Base-by-base conservation (phyloP, 2,329 filamentous ascomycete species). In the Plectosphaerella cucumerina region DNA sequence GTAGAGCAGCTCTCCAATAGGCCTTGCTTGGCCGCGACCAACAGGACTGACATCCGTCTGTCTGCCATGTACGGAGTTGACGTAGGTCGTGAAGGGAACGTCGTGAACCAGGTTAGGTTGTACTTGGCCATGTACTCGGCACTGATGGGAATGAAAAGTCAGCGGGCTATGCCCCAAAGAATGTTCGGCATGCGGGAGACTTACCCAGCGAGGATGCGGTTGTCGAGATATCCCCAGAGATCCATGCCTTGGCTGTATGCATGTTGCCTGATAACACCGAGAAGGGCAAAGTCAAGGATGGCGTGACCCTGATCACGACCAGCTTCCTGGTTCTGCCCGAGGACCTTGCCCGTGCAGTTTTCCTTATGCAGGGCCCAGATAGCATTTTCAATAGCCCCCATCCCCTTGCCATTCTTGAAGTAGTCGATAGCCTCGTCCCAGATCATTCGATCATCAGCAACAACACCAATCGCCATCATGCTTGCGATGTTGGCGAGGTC, bases 301-400 rank as follows among this genome's bases (percentile, higher is more conserved):
- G 66, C 51, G 50, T 73, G 70, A 9, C 69, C 70, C 54, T 73
- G 71, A 52, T 73, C 70, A 2, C 69, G 58, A 1, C 70, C 69
- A 2, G 65, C 63, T 49, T 73, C 69, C 49, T 71, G 67, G 5
- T 61, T 56, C 49, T 73, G 68, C 3, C 60, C 63, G 6, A 72
- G 49, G 2, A 52, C 44, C 53, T 64, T 63, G 1, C 54, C 47
- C 11, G 60, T 49, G 17, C 58, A 58, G 6, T 58, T 51, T 44
- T 60, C 56, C 12, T 52, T 55, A 49, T 58, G 60, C 31, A 56
- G 54, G 39, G 55, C 58, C 57, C 56, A 62, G 49, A 65, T 60
- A 23, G 57, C 47, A 3, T 60, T 60, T 14, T 60, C 51, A 18
- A 67, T 62, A 14, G 53, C 55, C 4, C 70, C 67, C 46, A 68